A percentile compares a stretch with the other conserved stretches of the same genome.
Evolutionary conservation across 192 early-diverging fungal species (phyloP).

Genomic region (Entomortierella parvispora): DNA sequence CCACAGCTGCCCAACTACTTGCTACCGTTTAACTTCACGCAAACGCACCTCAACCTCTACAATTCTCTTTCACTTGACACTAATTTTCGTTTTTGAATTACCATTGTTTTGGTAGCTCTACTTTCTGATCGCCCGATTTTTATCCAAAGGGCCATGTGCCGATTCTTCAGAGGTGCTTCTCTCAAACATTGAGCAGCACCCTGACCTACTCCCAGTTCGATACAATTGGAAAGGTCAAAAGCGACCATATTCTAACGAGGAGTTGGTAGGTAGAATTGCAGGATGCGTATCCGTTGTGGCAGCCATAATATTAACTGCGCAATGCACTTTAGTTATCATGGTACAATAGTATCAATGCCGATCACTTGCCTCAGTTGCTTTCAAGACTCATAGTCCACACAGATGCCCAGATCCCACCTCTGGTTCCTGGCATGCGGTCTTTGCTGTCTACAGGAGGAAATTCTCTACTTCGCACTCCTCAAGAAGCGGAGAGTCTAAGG

Average conservation of each 20-base stretch:
- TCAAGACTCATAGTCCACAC: conserved; percentile 29
- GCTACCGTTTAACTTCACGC: too few species aligned
- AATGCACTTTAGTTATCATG: conserved; percentile 27
- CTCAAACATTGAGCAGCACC: conserved; percentile 55
- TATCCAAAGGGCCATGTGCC: conserved; percentile 66
- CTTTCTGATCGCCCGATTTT: conserved; percentile 77
- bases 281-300: background rate
- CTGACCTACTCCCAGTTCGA: conserved; percentile 69
- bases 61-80: conserved; percentile 2
- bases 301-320: conserved; percentile 16
- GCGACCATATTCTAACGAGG: conserved; percentile 61
- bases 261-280: conserved; percentile 60
- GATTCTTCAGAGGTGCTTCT: conserved; percentile 63
- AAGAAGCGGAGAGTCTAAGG: conserved; percentile 31
- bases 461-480: conserved; percentile 34
- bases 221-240: conserved; percentile 75
- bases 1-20: too few species aligned
- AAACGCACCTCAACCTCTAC: background rate
- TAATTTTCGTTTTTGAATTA: background rate
- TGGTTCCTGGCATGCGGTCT: conserved; percentile 52
- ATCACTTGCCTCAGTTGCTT: conserved; percentile 47
- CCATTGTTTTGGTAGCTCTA: conserved; percentile 63
- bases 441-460: conserved; percentile 39
- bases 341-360: conserved; percentile 39
- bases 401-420: conserved; percentile 52